These are phyloP conservation scores for Botrytis squamosa DNA, from an alignment of 2,329 filamentous ascomycete genomes.

Conservation along the genomic window DNA sequence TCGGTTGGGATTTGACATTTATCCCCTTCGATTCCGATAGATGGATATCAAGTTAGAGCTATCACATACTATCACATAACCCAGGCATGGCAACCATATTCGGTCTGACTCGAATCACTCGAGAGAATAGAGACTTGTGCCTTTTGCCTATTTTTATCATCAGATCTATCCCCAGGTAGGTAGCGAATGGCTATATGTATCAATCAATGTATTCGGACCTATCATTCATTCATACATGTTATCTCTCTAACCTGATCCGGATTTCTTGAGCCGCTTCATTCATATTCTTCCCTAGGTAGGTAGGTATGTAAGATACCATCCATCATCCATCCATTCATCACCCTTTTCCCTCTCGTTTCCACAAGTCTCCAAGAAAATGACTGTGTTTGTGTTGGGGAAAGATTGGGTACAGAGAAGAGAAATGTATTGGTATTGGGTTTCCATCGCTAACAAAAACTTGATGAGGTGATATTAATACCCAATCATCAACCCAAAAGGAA, in stretches of 20 bases:
- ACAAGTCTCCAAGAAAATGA: not conserved
- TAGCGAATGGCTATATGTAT: not conserved
- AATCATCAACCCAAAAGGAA: not conserved
- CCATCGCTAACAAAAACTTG: not conserved
- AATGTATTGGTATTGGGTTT: not conserved
- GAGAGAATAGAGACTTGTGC: not conserved
- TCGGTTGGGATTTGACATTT: conserved; percentile 16
- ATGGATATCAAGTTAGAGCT: not conserved
- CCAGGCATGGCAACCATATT: not conserved
- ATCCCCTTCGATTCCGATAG: not conserved
- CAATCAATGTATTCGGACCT: not conserved
- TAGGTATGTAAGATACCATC: not conserved
- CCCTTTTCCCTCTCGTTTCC: not conserved
- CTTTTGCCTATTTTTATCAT: not conserved
- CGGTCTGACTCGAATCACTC: not conserved
- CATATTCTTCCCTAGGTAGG: not conserved
- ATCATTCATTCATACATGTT: not conserved
- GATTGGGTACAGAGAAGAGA: not conserved
- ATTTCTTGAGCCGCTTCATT: not conserved
- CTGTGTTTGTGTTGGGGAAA: not conserved
- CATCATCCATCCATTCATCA: not conserved
- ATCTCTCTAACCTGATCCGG: not conserved
- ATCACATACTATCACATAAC: not conserved
- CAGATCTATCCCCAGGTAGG: too few relatives aligned
- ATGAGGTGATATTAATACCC: conserved; percentile 16